These are phyloP conservation scores for Salix arbutifolia DNA, from an alignment of 345 rosid species.

Conservation along the genomic window DNA sequence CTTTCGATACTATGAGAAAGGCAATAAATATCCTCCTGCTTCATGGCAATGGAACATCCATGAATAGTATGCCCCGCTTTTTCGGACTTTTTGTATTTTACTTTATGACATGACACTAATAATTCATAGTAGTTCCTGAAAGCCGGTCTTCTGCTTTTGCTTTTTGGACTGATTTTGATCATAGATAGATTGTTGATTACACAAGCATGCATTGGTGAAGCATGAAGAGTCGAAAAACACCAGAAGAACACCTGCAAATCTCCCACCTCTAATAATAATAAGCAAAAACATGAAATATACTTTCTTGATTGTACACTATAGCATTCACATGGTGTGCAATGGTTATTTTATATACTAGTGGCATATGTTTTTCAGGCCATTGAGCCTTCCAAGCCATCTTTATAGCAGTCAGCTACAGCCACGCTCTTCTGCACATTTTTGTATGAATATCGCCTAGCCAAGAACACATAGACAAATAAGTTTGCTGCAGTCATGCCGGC, in stretches of 20 bases:
- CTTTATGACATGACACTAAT: too few relatives aligned
- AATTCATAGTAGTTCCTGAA: too few relatives aligned
- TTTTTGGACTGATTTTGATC: too few relatives aligned
- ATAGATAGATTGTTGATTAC: neutral
- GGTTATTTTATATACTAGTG: neutral
- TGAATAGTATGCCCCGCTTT: too few relatives aligned
- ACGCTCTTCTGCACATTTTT: slow-evolving; percentile 62
- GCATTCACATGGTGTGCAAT: neutral
- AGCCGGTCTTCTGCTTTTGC: too few relatives aligned
- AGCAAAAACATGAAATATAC: neutral
- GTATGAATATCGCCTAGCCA: slow-evolving; percentile 68
- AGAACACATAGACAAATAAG: slow-evolving; percentile 41
- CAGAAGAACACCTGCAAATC: neutral
- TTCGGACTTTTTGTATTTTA: too few relatives aligned
- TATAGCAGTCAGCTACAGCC: slow-evolving; percentile 59
- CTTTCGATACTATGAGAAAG: too few relatives aligned
- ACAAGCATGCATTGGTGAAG: neutral
- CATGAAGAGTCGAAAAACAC: neutral
- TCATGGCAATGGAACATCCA: too few relatives aligned
- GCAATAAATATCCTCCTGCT: too few relatives aligned
- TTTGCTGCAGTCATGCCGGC: slow-evolving; percentile 49
- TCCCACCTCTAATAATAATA: neutral
- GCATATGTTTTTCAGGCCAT: slow-evolving; percentile 12
- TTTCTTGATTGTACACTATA: neutral
- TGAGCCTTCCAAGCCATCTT: slow-evolving; percentile 26